These are phyloP conservation scores for Immersiporthe knoxdaviesiana DNA, from an alignment of 2,329 filamentous ascomycete genomes.

Conservation along the genomic window DNA sequence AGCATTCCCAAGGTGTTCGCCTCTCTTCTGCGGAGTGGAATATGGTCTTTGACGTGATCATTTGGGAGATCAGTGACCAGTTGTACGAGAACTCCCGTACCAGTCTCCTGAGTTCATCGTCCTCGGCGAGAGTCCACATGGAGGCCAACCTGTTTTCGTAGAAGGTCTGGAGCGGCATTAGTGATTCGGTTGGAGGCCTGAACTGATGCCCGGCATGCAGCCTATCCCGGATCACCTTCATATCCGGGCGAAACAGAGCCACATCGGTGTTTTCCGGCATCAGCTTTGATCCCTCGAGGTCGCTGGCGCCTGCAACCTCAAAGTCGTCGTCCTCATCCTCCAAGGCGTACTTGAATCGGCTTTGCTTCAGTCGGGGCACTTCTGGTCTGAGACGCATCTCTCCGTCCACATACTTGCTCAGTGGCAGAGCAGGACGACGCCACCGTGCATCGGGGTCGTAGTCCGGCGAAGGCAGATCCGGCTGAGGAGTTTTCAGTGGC, in stretches of 20 bases:
- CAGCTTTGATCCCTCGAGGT: constrained; percentile 47
- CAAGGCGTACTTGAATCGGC: constrained; percentile 79
- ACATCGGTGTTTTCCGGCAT: constrained; percentile 75
- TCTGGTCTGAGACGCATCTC: constrained; percentile 72
- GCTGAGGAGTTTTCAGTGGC: constrained; percentile 60
- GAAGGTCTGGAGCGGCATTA: constrained; percentile 88
- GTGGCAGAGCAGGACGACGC: constrained; percentile 76
- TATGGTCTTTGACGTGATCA: constrained; percentile 72
- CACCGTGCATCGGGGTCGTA: constrained; percentile 71
- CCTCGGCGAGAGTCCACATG: constrained; percentile 88
- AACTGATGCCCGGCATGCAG: constrained; percentile 92
- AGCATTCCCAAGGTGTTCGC: constrained; percentile 97
- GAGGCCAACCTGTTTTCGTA: constrained; percentile 87
- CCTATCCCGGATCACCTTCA: constrained; percentile 86
- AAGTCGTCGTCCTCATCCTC: constrained; percentile 65
- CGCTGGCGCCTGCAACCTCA: constrained; percentile 43
- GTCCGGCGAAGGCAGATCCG: constrained; percentile 60
- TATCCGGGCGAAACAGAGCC: constrained; percentile 86
- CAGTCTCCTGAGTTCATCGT: constrained; percentile 82
- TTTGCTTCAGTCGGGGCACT: constrained; percentile 72
- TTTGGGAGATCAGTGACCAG: constrained; percentile 90
- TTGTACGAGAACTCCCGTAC: constrained; percentile 97
- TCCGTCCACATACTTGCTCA: constrained; percentile 85
- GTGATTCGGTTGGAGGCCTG: constrained; percentile 85
- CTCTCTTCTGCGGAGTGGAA: constrained; percentile 87